A percentile compares a stretch with the other conserved stretches of the same genome.
These are phyloP conservation scores for Claviceps pusilla DNA, from an alignment of 2,329 filamentous ascomycete genomes.

Conservation along the genomic window DNA sequence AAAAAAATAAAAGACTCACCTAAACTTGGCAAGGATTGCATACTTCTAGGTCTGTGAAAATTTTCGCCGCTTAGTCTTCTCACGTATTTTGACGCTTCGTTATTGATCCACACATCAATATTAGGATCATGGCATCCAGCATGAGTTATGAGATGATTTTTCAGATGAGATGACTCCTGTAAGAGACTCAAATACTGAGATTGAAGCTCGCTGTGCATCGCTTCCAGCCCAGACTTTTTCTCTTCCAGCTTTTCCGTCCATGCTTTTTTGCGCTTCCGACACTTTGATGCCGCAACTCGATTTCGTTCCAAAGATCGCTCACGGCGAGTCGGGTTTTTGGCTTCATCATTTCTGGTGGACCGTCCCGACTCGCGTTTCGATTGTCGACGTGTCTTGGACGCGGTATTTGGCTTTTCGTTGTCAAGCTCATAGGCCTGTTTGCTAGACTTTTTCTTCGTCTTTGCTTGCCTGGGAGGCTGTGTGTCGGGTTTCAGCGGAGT, in stretches of 20 bases:
- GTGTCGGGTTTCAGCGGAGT: not conserved
- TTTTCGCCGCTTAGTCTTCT: constrained; percentile 4
- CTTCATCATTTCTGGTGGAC: not conserved
- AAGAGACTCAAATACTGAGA: constrained; percentile 27
- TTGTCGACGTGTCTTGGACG: not conserved
- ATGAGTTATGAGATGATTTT: constrained; percentile 37
- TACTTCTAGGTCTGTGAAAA: not conserved
- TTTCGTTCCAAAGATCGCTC: constrained; percentile 54
- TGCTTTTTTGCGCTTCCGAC: constrained; percentile 50
- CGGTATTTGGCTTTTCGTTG: not conserved
- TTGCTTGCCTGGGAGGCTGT: not conserved
- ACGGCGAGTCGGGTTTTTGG: constrained; percentile 19
- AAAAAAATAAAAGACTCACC: not conserved
- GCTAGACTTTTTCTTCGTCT: not conserved
- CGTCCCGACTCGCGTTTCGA: not conserved
- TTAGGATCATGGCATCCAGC: constrained; percentile 36
- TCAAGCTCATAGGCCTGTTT: not conserved
- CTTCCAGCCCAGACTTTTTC: constrained; percentile 28
- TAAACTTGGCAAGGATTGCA: not conserved
- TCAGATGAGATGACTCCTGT: constrained; percentile 31
- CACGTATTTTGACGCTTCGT: constrained; percentile 35
- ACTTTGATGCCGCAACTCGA: constrained; percentile 58
- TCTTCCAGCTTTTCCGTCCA: constrained; percentile 36
- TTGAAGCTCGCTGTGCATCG: constrained; percentile 26
- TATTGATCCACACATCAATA: constrained; percentile 38